Conservation (phyloP, 495 filamentous ascomycete species). For the Trichoderma reesei region DNA sequence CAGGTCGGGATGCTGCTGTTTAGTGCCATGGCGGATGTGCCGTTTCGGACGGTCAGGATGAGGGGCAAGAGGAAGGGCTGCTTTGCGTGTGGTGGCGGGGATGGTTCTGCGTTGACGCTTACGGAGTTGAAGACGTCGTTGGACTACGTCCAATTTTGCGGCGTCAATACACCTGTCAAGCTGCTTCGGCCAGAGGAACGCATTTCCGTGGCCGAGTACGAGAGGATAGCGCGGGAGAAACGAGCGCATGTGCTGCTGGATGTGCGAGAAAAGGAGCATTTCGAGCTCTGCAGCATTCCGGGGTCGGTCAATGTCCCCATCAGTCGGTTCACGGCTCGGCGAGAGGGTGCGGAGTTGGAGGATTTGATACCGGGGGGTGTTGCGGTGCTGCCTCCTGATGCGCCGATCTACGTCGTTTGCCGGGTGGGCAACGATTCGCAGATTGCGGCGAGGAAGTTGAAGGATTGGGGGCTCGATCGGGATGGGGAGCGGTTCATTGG, state of each 20-base stretch:
- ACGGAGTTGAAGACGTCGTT: slow-evolving; percentile 49
- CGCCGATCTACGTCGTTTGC: slow-evolving; percentile 67
- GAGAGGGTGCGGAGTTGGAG: slow-evolving; percentile 14
- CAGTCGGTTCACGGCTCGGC: slow-evolving; percentile 10
- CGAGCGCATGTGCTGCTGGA: slow-evolving; percentile 56
- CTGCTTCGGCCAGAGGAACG: slow-evolving; percentile 50
- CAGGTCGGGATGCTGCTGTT: slow-evolving; percentile 52
- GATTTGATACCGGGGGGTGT: slow-evolving; percentile 35
- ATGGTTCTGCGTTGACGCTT: slow-evolving; percentile 47
- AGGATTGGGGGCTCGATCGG: slow-evolving; percentile 51
- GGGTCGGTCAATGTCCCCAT: slow-evolving; percentile 74
- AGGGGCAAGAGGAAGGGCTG: slow-evolving; percentile 57
- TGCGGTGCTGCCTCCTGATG: slow-evolving; percentile 18
- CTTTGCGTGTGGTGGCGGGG: slow-evolving; percentile 62
- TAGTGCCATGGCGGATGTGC: slow-evolving; percentile 41
- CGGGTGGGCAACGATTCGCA: slow-evolving; percentile 86
- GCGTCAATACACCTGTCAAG: slow-evolving; percentile 35
- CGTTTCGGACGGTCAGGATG: slow-evolving; percentile 66
- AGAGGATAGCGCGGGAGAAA: slow-evolving; percentile 20
- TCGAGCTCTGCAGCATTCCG: slow-evolving; percentile 63
- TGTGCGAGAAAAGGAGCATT: slow-evolving; percentile 75
- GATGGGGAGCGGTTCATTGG: slow-evolving; percentile 51
- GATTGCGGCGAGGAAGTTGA: slow-evolving; percentile 59
- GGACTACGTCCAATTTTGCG: slow-evolving; percentile 78
- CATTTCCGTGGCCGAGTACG: slow-evolving; percentile 49